Evolutionary conservation across 176 grass and related monocot genomes (phyloP), one percentile per base, ranked within the genome.

Genomic region (Phyllostachys edulis): DNA sequence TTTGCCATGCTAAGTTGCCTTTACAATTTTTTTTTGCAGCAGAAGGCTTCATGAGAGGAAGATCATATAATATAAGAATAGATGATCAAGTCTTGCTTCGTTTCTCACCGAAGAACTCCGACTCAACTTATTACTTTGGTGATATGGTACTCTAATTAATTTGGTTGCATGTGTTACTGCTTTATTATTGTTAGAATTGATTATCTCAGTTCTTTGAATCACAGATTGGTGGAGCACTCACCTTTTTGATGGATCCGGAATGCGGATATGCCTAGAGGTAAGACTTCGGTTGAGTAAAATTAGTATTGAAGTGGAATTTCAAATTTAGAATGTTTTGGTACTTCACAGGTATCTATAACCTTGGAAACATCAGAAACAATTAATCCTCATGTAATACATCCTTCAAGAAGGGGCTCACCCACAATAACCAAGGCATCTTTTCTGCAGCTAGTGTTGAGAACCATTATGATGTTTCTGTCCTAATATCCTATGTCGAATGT

Each of bases 1-100:
- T 89, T 89, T 54, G 52, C 63, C 82, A 87, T 80, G 27, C 60
- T 87, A 81, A 87, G 42, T 64, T 73, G 38, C 67, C 46, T n/a
- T 34, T 23, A 32, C 67, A 40, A 69, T 90, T 77, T 81, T 90
- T 77, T 81, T 71, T 79, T 81, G 88, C 91, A 99, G 96, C 96
- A 94, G 93, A 99, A 90, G 89, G 89, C 61, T 91, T 99, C 82
- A 78, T 89, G 18, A 91, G 81, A 86, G 89, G 93, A 75, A 96
- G 89, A 85, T 99, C 96, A 4, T 99, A 99, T 68, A 99, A 99
- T 78, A 99, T 99, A 85, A 93, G 90, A 86, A 96, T 99, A 66
- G 88, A 94, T 62, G 88, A 92, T 49, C 87, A 96, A 85, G 88
- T 92, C 40, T 93, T 96, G 87, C 96, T 99, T 87, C 88, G 91